A percentile compares a stretch with the other conserved stretches of the same genome.
Conservation (phyloP, 495 filamentous ascomycete species). For the Penicillium cosmopolitanum region DNA sequence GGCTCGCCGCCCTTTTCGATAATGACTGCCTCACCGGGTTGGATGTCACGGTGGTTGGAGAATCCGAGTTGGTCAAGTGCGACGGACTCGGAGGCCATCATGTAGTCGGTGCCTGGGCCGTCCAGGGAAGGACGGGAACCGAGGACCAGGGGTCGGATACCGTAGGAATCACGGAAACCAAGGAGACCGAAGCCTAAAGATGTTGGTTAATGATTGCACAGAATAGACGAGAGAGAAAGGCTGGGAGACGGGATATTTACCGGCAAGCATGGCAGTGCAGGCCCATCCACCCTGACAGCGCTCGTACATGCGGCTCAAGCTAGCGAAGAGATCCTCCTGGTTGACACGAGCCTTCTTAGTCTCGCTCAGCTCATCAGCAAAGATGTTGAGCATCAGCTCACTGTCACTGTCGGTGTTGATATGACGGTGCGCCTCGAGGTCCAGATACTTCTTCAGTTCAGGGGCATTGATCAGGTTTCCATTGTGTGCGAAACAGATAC, state of each 20-base stretch:
- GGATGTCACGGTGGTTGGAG: slow-evolving; percentile 76
- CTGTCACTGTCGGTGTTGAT: slow-evolving; percentile 97
- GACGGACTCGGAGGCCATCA: slow-evolving; percentile 97
- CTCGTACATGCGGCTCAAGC: slow-evolving; percentile 73
- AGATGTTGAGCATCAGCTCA: slow-evolving; percentile 94
- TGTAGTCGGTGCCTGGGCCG: slow-evolving; percentile 80
- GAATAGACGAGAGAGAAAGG: not conserved
- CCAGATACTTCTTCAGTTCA: slow-evolving; percentile 76
- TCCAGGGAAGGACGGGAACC: slow-evolving; percentile 73
- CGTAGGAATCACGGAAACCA: slow-evolving; percentile 86
- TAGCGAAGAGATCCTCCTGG: slow-evolving; percentile 83
- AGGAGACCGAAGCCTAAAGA: slow-evolving; percentile 75
- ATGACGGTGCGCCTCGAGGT: slow-evolving; percentile 88
- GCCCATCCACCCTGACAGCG: slow-evolving; percentile 85
- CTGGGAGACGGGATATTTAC: slow-evolving; percentile 37
- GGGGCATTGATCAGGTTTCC: slow-evolving; percentile 95
- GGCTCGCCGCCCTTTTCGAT: slow-evolving; percentile 82
- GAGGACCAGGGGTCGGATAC: slow-evolving; percentile 87
- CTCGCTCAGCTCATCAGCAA: slow-evolving; percentile 90
- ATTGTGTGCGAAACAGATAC: slow-evolving; percentile 73
- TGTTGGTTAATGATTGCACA: slow-evolving; percentile 18
- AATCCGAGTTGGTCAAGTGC: slow-evolving; percentile 89
- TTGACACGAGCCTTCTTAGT: slow-evolving; percentile 97
- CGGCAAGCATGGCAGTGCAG: slow-evolving; percentile 90
- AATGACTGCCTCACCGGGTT: slow-evolving; percentile 92